phyloP scores from a whole-genome alignment of 139 green algal genomes.

The Auxenochlorella protothecoides region DNA sequence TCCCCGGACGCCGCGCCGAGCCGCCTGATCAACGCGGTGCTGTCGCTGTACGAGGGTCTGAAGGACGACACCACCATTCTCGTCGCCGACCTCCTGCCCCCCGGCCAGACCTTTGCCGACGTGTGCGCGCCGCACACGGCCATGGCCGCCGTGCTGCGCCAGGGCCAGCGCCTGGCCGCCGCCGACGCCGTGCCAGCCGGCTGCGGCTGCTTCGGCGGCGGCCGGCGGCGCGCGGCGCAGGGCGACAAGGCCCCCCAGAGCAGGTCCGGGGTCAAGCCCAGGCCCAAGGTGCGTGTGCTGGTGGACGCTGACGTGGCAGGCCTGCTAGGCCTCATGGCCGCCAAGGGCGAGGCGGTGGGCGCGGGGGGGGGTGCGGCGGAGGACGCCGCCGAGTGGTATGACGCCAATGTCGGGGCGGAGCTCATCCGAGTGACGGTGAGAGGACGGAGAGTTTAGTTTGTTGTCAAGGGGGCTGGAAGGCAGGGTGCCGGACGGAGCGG shows the following conservation, averaged over 20 bases:
- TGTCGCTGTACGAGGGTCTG: conserved; percentile 32
- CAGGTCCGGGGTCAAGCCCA: too few species aligned
- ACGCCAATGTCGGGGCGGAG: conserved; percentile 2
- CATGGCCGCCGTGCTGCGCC: too few species aligned
- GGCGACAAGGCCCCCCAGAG: neutral
- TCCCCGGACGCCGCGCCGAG: conserved; percentile 16
- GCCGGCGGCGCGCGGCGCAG: neutral
- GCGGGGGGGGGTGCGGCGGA: too few species aligned
- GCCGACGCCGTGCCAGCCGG: neutral
- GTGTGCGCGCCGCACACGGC: conserved; percentile 4
- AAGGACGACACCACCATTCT: conserved; percentile 77
- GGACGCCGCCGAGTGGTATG: conserved; percentile 14
- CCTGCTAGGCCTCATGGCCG: conserved; percentile 23
- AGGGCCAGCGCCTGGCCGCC: too few species aligned
- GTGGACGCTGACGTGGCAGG: conserved; percentile 22
- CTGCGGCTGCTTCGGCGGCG: conserved; percentile 13
- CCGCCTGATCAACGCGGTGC: conserved; percentile 21
- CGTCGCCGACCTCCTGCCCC: conserved; percentile 63
- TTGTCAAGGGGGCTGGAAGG: too few species aligned
- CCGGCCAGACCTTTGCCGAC: conserved; percentile 29
- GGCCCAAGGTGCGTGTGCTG: conserved; percentile 12
- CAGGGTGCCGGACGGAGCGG: too few species aligned
- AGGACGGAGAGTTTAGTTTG: too few species aligned
- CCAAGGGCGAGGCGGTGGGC: neutral
- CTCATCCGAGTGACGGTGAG: conserved; percentile 14